Evolutionary conservation across 306 rosid genomes (phyloP), one percentile per base, ranked within the genome.

Genomic region (Cyclanthera cordifolia): DNA sequence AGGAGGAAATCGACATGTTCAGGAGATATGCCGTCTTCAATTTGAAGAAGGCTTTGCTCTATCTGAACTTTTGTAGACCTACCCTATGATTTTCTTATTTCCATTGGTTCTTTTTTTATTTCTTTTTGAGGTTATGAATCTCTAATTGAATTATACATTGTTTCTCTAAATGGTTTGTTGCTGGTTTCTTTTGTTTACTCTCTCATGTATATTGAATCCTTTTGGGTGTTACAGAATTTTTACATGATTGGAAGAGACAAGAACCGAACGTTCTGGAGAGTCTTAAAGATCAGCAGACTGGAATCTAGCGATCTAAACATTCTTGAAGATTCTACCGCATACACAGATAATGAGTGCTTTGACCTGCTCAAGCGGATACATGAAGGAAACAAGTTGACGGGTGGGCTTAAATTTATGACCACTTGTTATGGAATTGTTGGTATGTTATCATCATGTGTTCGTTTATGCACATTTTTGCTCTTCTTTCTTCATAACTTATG

Each of bases 191-290:
- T n/a, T n/a, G n/a, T n/a, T n/a, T n/a, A n/a, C n/a, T n/a, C n/a
- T n/a, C n/a, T n/a, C n/a, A n/a, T n/a, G n/a, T n/a, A n/a, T n/a
- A n/a, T n/a, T n/a, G n/a, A n/a, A n/a, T 8, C 24, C 37, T 77
- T 70, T 76, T 80, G 54, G 79, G 64, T 81, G 54, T 47, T 58
- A 37, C 97, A 94, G 99, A 90, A 81, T 47, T 94, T 83, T 75
- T 94, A 90, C 71, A 80, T 94, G 97, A 82, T 88, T 8, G 99
- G 99, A 86, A 88, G 97, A 82, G 91, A 86, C 79, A 90, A 94
- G 78, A 79, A 65, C 83, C 84, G 96, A 79, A 82, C 93, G 23
- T 57, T 76, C 49, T 94, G 97, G 99, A 85, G 83, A 84, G 89
- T 88, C 68, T 79, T 94, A 45, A 94, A 94, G 89, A 90, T 94